These are phyloP conservation scores for Acacia melanoxylon DNA, from an alignment of 306 rosid species.

Conservation along the genomic window DNA sequence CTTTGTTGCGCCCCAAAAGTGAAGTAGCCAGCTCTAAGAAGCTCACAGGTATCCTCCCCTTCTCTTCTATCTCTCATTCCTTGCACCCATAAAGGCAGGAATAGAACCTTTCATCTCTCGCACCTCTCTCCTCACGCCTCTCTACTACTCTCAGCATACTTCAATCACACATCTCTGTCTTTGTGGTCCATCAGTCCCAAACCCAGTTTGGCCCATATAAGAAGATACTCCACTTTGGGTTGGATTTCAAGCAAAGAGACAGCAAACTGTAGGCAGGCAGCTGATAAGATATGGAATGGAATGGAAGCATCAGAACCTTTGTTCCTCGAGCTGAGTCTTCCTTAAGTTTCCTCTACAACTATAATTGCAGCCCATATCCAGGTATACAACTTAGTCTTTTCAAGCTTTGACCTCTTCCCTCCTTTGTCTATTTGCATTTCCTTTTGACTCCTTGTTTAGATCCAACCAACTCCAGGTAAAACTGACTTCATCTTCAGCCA, in stretches of 20 bases:
- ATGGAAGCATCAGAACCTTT: conserved; percentile 60
- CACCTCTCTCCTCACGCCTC: conserved; percentile 47
- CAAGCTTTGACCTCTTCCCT: not conserved
- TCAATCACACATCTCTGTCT: conserved; percentile 15
- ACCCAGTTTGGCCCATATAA: conserved; percentile 42
- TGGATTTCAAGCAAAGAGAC: conserved; percentile 36
- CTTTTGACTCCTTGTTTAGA: not conserved
- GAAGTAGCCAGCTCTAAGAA: conserved; percentile 30
- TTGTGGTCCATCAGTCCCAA: conserved; percentile 56
- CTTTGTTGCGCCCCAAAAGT: conserved; percentile 66
- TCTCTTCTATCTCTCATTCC: conserved; percentile 19
- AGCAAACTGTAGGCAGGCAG: conserved; percentile 28
- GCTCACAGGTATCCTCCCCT: conserved; percentile 33
- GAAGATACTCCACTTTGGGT: conserved; percentile 35
- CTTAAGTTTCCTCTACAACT: conserved; percentile 73
- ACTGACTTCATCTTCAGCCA: not conserved
- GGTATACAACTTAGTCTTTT: conserved; percentile 43
- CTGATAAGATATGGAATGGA: conserved; percentile 69
- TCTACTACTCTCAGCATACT: not conserved
- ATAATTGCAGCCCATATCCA: conserved; percentile 55
- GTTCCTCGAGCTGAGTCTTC: conserved; percentile 68
- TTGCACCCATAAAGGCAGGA: conserved; percentile 34
- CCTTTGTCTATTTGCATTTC: conserved; percentile 15
- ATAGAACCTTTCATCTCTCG: conserved; percentile 36
- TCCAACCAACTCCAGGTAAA: not conserved